Percentiles rank a stretch among this genome's conserved stretches.
These are phyloP conservation scores for Podila epigama DNA, from an alignment of 192 early-diverging fungal species.

Conservation along the genomic window DNA sequence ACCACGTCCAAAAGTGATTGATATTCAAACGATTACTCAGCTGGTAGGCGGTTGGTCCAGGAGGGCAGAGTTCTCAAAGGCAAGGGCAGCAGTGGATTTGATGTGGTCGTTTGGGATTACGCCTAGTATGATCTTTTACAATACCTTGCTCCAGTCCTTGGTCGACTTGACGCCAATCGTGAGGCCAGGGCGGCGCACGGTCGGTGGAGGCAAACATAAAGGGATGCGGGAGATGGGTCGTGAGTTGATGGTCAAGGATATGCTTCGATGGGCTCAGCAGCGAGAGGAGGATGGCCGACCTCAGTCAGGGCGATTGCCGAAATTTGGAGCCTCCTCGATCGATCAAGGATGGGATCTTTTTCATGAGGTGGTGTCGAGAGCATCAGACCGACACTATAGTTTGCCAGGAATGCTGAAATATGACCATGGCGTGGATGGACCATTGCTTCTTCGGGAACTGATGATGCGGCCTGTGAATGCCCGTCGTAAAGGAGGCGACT, in stretches of 20 bases:
- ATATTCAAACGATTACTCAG: conserved; percentile 18
- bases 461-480: conserved; percentile 2
- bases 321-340: too few relatives aligned
- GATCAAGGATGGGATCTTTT: conserved; percentile 33
- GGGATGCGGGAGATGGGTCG: conserved; percentile 35
- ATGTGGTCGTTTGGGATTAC: conserved; percentile 14
- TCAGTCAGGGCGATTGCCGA: too few relatives aligned
- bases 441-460: conserved; percentile 10
- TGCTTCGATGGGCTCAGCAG: too few relatives aligned
- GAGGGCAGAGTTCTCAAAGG: conserved; percentile 16
- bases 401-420: background rate
- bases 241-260: conserved; percentile 25
- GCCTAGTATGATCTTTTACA: conserved; percentile 44
- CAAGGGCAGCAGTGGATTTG: conserved; percentile 1
- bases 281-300: too few relatives aligned
- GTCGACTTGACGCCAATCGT: conserved; percentile 24
- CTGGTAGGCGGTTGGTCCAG: conserved; percentile 30
- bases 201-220: conserved; percentile 7
- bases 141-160: conserved; percentile 32
- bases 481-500: too few relatives aligned
- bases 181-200: conserved; percentile 4
- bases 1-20: background rate
- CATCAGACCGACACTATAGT: background rate
- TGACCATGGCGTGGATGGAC: conserved; percentile 1
- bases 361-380: conserved; percentile 3